Base-by-base conservation (phyloP, 441 rosid species). In the Erodium moschatum region DNA sequence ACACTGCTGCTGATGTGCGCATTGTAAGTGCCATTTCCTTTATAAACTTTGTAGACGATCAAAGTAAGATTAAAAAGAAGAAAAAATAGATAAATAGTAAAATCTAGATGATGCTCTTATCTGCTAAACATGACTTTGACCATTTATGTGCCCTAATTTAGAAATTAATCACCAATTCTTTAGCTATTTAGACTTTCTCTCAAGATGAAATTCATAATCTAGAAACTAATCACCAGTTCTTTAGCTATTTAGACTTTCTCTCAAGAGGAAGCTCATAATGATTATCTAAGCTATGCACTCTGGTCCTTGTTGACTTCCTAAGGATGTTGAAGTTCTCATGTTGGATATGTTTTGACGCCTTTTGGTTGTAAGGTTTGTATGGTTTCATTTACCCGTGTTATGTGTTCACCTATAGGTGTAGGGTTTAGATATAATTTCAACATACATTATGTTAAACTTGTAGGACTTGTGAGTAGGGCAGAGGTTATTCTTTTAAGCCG, bases 1-100 rank as follows among this genome's bases (percentile, higher is more conserved):
- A 91, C 79, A 86, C 97, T 74, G 99, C 97, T 50, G 99, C 85
- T 68, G 99, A 94, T 76, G 99, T 94, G 73, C 97, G 99, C 86
- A 91, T 89, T 85, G 99, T 94, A 78, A 89, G 99, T 89, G 11
- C 3, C 19, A 29, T 68, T 77, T 33, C 50, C 3, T 38, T 10
- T 50, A 50, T n/a, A 3, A 10, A 46, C 54, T 10, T 86, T 48
- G 54, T 48, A 48, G 11, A 48, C 18, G 3, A n/a, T 48, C 16
- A 48, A 48, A 10, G 54, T 46, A 46, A 46, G 4, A 11, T 12
- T 46, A 10, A 46, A 48, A 12, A n/a, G 15, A 13, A 48, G 12
- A 48, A 48, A 48, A 48, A 9, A 48, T 16, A 48, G 54, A 48
- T 11, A 13, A 48, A 48, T 3, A 40, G 46, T 40, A 40, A 40